Percentiles rank a stretch among this genome's conserved stretches.
These are phyloP conservation scores for Botrytis cinerea DNA, from an alignment of 2,329 filamentous ascomycete genomes.

Conservation along the genomic window DNA sequence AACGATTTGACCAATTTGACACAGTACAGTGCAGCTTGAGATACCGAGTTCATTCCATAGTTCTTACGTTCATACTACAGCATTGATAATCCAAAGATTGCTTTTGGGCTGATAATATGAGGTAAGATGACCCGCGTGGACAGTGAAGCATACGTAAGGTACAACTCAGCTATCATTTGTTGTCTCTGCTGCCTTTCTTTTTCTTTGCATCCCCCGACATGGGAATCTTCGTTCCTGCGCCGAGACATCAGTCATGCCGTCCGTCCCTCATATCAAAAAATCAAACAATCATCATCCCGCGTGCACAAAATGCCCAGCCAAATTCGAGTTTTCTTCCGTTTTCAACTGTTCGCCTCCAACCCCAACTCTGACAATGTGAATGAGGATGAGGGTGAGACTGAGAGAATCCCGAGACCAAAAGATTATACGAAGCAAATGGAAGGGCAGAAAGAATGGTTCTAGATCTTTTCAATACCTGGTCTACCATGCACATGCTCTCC, in stretches of 20 bases:
- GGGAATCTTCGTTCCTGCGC: conserved; percentile 19
- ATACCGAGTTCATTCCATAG: conserved; percentile 1
- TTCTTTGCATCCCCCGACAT: background rate
- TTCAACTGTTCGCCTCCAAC: background rate
- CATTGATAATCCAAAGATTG: background rate
- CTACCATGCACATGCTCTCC: background rate
- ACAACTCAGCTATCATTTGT: conserved; percentile 14
- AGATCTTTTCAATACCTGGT: background rate
- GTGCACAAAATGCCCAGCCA: background rate
- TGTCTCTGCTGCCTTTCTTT: conserved; percentile 16
- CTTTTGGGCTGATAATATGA: background rate
- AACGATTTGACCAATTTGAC: background rate
- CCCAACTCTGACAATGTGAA: background rate
- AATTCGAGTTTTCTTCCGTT: background rate
- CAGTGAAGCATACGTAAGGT: conserved; percentile 17
- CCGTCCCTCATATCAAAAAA: background rate
- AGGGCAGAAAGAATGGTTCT: background rate
- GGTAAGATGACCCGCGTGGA: conserved; percentile 4
- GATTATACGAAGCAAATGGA: background rate
- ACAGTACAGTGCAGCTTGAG: background rate
- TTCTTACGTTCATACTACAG: background rate
- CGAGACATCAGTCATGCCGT: conserved; percentile 14
- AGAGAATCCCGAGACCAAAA: background rate
- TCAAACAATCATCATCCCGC: background rate
- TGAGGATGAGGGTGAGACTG: background rate